Percentiles rank a stretch among this genome's conserved stretches.
Conservation (phyloP, 2,329 filamentous ascomycete species). For the Scedosporium apiospermum region DNA sequence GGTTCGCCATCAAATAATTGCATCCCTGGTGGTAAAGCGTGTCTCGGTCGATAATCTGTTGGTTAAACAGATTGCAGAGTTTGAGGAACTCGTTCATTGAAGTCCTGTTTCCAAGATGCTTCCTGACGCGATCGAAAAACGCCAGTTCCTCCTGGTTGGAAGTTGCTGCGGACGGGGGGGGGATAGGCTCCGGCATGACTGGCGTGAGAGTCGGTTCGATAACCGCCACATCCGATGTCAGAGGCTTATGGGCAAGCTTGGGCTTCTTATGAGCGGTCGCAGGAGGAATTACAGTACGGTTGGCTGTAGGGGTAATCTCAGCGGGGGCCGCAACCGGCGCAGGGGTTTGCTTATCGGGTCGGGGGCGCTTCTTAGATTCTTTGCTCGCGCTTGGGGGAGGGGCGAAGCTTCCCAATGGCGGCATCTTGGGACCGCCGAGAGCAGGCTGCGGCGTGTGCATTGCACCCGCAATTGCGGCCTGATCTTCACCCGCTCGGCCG, state of each 20-base stretch:
- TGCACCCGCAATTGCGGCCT: conserved; percentile 34
- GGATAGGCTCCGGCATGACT: conserved; percentile 76
- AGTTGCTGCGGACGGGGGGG: conserved; percentile 62
- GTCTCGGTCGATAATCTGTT: conserved; percentile 81
- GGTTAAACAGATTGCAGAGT: conserved; percentile 88
- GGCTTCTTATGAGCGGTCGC: conserved; percentile 50
- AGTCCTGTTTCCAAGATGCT: conserved; percentile 86
- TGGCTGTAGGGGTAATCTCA: conserved; percentile 3
- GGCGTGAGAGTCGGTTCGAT: conserved; percentile 85
- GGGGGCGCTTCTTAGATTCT: conserved; percentile 80
- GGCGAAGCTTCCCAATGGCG: conserved; percentile 90
- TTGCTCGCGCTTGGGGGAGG: conserved; percentile 72
- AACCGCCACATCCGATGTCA: conserved; percentile 46
- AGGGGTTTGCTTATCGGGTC: conserved; percentile 45
- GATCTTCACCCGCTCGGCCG: conserved; percentile 54
- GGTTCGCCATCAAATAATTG: conserved; percentile 78
- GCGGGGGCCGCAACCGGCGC: conserved; percentile 16
- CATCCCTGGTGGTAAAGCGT: conserved; percentile 75
- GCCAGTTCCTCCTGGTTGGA: conserved; percentile 76
- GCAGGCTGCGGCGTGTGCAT: conserved; percentile 47
- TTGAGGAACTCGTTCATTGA: conserved; percentile 95
- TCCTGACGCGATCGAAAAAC: conserved; percentile 96
- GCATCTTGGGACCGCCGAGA: conserved; percentile 66
- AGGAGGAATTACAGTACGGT: conserved; percentile 20
- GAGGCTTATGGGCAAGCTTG: conserved; percentile 63